These are phyloP conservation scores for Harringtonia aguacate DNA, from an alignment of 2,329 filamentous ascomycete species.

Conservation along the genomic window DNA sequence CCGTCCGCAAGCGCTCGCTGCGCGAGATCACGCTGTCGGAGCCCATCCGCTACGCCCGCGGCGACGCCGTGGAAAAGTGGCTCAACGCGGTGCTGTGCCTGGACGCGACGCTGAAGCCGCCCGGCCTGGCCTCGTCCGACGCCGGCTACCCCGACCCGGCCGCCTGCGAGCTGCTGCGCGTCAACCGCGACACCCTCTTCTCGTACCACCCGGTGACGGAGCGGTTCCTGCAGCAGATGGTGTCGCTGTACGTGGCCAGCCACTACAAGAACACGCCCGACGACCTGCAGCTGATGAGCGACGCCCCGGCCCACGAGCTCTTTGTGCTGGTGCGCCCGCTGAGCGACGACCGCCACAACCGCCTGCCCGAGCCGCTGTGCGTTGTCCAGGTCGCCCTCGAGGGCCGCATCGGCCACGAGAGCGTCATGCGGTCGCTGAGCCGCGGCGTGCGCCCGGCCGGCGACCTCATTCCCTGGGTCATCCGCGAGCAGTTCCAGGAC, in stretches of 20 bases:
- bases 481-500: slow-evolving; percentile 97
- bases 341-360: slow-evolving; percentile 53
- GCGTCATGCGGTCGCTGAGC: slow-evolving; percentile 80
- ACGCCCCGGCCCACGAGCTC: slow-evolving; percentile 91
- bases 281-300: slow-evolving; percentile 96
- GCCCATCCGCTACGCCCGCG: slow-evolving; percentile 87
- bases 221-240: slow-evolving; percentile 96
- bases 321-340: slow-evolving; percentile 89
- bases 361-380: slow-evolving; percentile 83
- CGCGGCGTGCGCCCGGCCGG: slow-evolving; percentile 82
- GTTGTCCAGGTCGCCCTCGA: slow-evolving; percentile 92
- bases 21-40: slow-evolving; percentile 89
- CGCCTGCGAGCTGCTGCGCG: slow-evolving; percentile 82
- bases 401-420: slow-evolving; percentile 87
- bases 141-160: slow-evolving; percentile 76
- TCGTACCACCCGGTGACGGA: slow-evolving; percentile 96
- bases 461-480: slow-evolving; percentile 93
- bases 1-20: slow-evolving; percentile 46
- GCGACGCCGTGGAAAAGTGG: slow-evolving; percentile 91
- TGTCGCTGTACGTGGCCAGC: slow-evolving; percentile 90
- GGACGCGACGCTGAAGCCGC: slow-evolving; percentile 76
- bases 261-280: slow-evolving; percentile 98
- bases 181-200: slow-evolving; percentile 95
- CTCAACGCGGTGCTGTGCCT: slow-evolving; percentile 88
- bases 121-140: slow-evolving; percentile 45